These are phyloP conservation scores for Biscogniauxia mediterranea DNA, from an alignment of 2,329 filamentous ascomycete genomes.

Conservation along the genomic window DNA sequence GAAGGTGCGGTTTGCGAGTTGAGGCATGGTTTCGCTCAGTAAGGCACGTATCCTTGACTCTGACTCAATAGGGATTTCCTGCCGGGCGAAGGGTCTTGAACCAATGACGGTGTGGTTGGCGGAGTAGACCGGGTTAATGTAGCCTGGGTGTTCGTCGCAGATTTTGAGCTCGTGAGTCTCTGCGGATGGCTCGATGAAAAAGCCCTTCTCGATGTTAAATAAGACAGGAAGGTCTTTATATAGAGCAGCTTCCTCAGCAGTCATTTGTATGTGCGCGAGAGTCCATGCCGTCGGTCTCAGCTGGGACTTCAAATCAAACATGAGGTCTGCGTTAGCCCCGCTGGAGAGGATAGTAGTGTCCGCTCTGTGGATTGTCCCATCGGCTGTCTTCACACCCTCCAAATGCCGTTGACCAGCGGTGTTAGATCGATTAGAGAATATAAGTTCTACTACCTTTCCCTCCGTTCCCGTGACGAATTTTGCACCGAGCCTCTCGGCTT, in stretches of 20 bases:
- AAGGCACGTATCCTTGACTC: conserved; percentile 48
- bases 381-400: conserved; percentile 41
- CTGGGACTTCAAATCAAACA: conserved; percentile 51
- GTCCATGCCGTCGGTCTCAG: conserved; percentile 55
- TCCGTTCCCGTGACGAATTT: conserved; percentile 42
- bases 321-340: conserved; percentile 44
- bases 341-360: conserved; percentile 47
- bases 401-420: conserved; percentile 30
- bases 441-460: conserved; percentile 36
- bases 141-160: conserved; percentile 57
- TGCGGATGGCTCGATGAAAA: conserved; percentile 49
- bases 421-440: conserved; percentile 34
- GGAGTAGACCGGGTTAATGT: conserved; percentile 44
- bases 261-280: conserved; percentile 49
- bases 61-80: conserved; percentile 45
- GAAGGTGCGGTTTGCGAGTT: conserved; percentile 47
- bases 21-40: conserved; percentile 50
- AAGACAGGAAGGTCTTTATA: conserved; percentile 49
- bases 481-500: conserved; percentile 46
- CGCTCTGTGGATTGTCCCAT: conserved; percentile 41
- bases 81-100: conserved; percentile 21
- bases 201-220: conserved; percentile 47
- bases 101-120: conserved; percentile 9
- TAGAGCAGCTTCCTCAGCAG: conserved; percentile 39
- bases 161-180: conserved; percentile 46